Evolutionary conservation across 768 basidiomycete genomes (phyloP), one percentile per base, ranked within the genome.

Genomic region (Glaciozyma martinii): DNA sequence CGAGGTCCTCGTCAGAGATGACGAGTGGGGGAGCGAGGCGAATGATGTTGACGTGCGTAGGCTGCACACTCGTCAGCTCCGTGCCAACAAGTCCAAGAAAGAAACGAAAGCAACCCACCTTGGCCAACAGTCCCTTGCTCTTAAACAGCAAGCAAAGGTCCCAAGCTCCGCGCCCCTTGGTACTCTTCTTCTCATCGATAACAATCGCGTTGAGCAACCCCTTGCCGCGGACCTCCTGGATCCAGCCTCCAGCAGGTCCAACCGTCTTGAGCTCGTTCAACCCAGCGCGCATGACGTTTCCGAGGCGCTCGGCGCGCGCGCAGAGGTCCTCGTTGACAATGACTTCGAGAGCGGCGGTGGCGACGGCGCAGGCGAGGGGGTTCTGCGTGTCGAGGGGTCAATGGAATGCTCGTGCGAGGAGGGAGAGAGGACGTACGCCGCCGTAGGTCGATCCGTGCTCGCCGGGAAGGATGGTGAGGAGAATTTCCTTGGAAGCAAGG

Each of bases 371-470:
- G 12, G 88, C 95, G 27, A 99, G 81, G 0, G 95, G 94, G 76
- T 95, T 98, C 44, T 90, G 89, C 29, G 55, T 29, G 59, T 29
- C 56, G 49, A 25, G 60, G 63, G 27, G n/a, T 16, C 30, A 50
- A 56, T 1, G 6, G 19, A 5, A 27, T 3, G 55, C 25, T 29
- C 46, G 47, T 54, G 56, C 29, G 43, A 16, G 50, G 64, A 30
- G 62, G 13, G 49, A 52, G n/a, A 5, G 23, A 9, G 6, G 44
- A 60, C 58, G 27, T 23, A 62, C 49, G 86, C 93, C 93, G 72
- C 93, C 93, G 65, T 95, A 97, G 0, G 94, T 98, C 69, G 87
- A 89, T 4, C 93, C 92, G 70, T 98, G 94, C 78, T 97, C 92
- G 59, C 94, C 93, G 27, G 94, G 93, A 61, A 84, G 81, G 72